Evolutionary conservation across 179 eudicot genomes (phyloP), one percentile per base, ranked within the genome.

Genomic region (Amaranthus tricolor): DNA sequence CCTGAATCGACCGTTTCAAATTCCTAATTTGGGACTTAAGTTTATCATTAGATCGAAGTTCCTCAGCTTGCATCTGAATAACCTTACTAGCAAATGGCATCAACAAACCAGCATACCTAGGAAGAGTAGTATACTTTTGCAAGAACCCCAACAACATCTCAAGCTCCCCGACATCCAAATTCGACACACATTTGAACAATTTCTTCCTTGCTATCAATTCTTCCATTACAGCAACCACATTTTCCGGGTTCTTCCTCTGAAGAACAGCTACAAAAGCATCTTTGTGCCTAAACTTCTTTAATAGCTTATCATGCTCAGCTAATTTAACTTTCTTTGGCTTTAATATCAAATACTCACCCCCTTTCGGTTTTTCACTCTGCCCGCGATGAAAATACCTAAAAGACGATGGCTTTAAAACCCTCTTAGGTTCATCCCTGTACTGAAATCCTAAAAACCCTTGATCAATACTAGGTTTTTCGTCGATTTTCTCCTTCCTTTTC

Each of bases 351-450:
- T 78, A 86, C 73, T 94, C 98, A 16, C 96, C 97, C 51, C 88
- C 85, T 6, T 82, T 81, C 2, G 98, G 92, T 76, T 94, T 94
- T 87, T 84, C 89, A 45, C 61, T 90, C 64, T 94, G 97, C 51
- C 98, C 97, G 70, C 98, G 61, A 53, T 85, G 85, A 57, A 94
- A 94, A 84, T 94, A 94, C 88, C 97, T 86, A 77, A 85, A 90
- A 76, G 74, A 79, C 0, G 96, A 74, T 6, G 98, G 93, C 83
- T 84, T 94, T 48, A 89, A 74, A 43, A 80, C 87, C 81, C 82
- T 76, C 70, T 74, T 90, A 13, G 82, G 86, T 44, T 84, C 89
- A 72, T 76, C 85, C 52, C 79, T 77, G 48, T 76, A 58, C 52
- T 78, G 82, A 57, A 84, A 82, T 54, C 85, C 89, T 9, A 71